Base-by-base conservation (phyloP, 805 yeast genomes). In the Wickerhamiella slavikovae region DNA sequence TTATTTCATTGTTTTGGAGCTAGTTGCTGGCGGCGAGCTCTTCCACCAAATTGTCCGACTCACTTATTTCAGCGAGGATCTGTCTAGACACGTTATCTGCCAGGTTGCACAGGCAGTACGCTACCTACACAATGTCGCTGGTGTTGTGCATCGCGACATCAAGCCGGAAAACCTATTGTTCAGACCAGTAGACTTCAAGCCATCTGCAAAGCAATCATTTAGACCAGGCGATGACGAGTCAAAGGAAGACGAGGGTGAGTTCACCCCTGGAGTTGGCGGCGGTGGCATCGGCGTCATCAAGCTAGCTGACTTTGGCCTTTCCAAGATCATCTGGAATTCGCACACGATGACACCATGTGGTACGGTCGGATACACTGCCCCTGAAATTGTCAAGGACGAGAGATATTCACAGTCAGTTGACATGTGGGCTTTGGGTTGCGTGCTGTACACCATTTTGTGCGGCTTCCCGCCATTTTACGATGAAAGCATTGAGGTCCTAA, bases 391-490 rank as follows among this genome's bases (percentile, higher is more conserved):
- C 24, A 71, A 75, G 39, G 96, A 89, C 51, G 92, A 83, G 55
- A 64, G 71, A 27, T 89, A 89, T 48, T 77, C 93, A 2, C 80
- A 78, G 56, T 75, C 82, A 38, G 98, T 89, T 22, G 98, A 89
- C 49, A 79, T 89, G 89, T 89, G 98, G 98, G 95, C 95, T 4
- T 59, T 89, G 31, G 98, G 98, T 0, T 89, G 98, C 55, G 94
- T 89, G 0, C 55, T 89, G 32, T 89, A 89, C 48, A 89, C 96
- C 1, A 58, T 89, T 25, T 57, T 89, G 21, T 89, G 96, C 56
- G 98, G 98, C 3, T 89, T 89, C 54, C 98, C 98, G 1, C 98
- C 98, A 4, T 89, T 89, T 47, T 89, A 82, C 51, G 91, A 79
- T 46, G 89, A 77, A 45, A 57, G 71, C 35, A 72, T 73, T 36